Evolutionary conservation across 2,329 filamentous ascomycete species (phyloP).

Genomic region (Nemania sp.): DNA sequence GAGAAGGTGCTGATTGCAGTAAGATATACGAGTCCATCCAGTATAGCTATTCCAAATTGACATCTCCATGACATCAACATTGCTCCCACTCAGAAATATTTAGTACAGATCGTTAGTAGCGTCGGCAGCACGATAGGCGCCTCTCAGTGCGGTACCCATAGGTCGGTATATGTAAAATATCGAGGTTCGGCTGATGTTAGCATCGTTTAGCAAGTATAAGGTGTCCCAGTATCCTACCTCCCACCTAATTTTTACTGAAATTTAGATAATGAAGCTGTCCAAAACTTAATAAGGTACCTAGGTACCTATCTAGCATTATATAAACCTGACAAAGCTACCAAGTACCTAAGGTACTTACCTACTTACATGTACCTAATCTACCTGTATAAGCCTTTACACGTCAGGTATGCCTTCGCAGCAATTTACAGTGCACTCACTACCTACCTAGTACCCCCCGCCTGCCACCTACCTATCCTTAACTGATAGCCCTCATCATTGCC

Average conservation of each 20-base stretch:
- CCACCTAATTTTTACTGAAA: too few relatives aligned
- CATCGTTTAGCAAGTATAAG: background rate
- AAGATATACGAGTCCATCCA: background rate
- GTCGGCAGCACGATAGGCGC: background rate
- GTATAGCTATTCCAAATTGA: background rate
- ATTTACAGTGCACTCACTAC: too few relatives aligned
- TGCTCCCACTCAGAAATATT: background rate
- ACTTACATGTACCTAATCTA: too few relatives aligned
- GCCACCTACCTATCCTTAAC: background rate
- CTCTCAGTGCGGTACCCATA: background rate
- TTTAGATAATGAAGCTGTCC: too few relatives aligned
- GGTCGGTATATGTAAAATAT: too few relatives aligned
- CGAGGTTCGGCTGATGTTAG: too few relatives aligned
- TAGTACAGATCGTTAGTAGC: background rate
- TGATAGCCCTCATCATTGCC: constrained; percentile 24
- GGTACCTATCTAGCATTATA: too few relatives aligned
- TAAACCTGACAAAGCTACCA: too few relatives aligned
- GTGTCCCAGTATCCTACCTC: background rate
- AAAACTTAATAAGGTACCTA: background rate
- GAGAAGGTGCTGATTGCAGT: background rate
- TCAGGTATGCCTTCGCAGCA: too few relatives aligned
- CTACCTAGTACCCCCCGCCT: too few relatives aligned
- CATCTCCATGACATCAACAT: background rate
- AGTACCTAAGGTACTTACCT: too few relatives aligned
- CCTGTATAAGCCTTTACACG: too few relatives aligned